Conservation (phyloP, 1,284 basidiomycete species). For the Microbotryum intermedium region DNA sequence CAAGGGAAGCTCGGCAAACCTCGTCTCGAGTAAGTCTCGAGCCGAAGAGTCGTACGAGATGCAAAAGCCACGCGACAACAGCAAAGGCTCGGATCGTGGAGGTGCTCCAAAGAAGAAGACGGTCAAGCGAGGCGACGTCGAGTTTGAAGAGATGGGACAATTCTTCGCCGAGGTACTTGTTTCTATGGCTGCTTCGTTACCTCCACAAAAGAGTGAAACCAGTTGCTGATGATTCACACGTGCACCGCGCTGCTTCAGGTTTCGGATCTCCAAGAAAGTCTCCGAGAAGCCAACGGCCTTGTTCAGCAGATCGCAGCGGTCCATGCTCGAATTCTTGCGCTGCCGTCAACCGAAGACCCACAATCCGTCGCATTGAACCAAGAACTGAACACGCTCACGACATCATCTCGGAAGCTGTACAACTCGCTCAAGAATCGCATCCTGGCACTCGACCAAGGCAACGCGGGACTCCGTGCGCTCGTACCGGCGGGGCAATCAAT, state of each 20-base stretch:
- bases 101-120: not conserved
- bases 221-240: not conserved
- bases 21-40: slow-evolving; percentile 5
- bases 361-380: slow-evolving; percentile 10
- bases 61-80: not conserved
- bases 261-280: slow-evolving; percentile 20
- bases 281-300: slow-evolving; percentile 23
- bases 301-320: slow-evolving; percentile 26
- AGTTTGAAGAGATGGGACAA: slow-evolving; percentile 19
- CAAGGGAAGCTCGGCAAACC: slow-evolving; percentile 13
- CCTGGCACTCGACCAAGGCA: slow-evolving; percentile 27
- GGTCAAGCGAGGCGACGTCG: slow-evolving; percentile 7
- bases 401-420: slow-evolving; percentile 20
- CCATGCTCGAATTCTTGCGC: slow-evolving; percentile 24
- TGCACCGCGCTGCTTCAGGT: slow-evolving; percentile 9
- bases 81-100: not conserved
- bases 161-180: slow-evolving; percentile 23
- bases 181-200: too few relatives aligned
- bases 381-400: slow-evolving; percentile 15
- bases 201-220: not conserved
- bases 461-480: slow-evolving; percentile 25
- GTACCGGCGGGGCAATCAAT: slow-evolving; percentile 21
- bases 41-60: not conserved
- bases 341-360: slow-evolving; percentile 24
- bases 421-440: slow-evolving; percentile 27